Evolutionary conservation across 75 land plant genomes (phyloP), one percentile per base, ranked within the genome.

Genomic region (Azolla pinnata): DNA sequence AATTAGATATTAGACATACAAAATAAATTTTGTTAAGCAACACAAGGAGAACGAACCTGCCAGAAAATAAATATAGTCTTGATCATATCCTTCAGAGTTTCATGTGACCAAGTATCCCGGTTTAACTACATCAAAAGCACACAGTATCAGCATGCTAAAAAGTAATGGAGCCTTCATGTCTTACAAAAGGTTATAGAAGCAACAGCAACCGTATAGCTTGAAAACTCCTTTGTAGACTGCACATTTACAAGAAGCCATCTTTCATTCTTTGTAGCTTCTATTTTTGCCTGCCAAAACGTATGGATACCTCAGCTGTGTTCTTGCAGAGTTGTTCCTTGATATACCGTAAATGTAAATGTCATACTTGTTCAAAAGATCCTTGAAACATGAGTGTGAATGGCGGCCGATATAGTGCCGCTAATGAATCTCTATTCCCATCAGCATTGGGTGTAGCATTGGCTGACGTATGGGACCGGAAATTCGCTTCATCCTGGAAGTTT

Each of bases 141-240:
- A 66, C 29, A 56, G n/a, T 51, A 4, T 31, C 24, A 38, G 56
- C 27, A 20, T n/a, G n/a, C n/a, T n/a, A n/a, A n/a, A n/a, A n/a
- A n/a, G n/a, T n/a, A n/a, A n/a, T n/a, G n/a, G n/a, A n/a, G n/a
- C n/a, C n/a, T n/a, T n/a, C n/a, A n/a, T n/a, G n/a, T n/a, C n/a
- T n/a, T n/a, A n/a, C n/a, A n/a, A n/a, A n/a, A n/a, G n/a, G n/a
- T n/a, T n/a, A n/a, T n/a, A n/a, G n/a, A n/a, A n/a, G n/a, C n/a
- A n/a, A n/a, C n/a, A n/a, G n/a, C n/a, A 81, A 95, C 99, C 91
- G 78, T 95, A 60, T 95, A 86, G 26, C 97, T 90, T 66, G 78
- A 70, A 42, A 95, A 95, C 56, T 95, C 99, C 62, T 73, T 83
- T 1, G 79, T 81, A 4, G 99, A 95, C 59, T 95, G 99, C 68